Base-by-base conservation (phyloP, 2,329 filamentous ascomycete genomes). In the Thermoascus crustaceus region DNA sequence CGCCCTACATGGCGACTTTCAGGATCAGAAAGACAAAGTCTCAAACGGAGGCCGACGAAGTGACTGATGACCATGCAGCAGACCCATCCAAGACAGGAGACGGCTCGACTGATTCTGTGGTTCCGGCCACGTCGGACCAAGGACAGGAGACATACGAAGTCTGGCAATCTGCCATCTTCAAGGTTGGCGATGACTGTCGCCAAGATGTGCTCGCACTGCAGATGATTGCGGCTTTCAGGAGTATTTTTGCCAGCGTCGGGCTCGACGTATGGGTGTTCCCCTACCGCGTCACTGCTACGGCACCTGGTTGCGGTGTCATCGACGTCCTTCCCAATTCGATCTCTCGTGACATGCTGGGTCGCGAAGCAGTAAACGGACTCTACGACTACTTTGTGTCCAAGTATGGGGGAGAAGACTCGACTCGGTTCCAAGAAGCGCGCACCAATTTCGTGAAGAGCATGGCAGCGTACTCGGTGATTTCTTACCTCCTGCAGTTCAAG, bases 161-260 rank as follows among this genome's bases (percentile, higher is more conserved):
- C n/a, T 96, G 91, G 93, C 91, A 98, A 61, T 94, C 87, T 2
- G 91, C 89, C 38, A 99, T 99, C 54, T 99, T 99, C 78, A 99
- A 99, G 61, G 93, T 99, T 32, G 91, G 91, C 43, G 91, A 99
- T 57, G 91, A 99, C 61, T 96, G 91, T 58, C 82, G 91, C 33
- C 91, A 99, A 64, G 93, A 99, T 52, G 84, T 99, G 34, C 72
- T 99, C 41, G 91, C 91, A 2, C 69, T 99, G 42, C 91, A 98
- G 62, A 93, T 99, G 82, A 95, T 99, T 57, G 82, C 91, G 0
- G 87, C 88, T 1, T 99, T 98, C 71, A 81, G 91, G 16, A 88
- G 88, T 44, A 98, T 99, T 52, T 98, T 96, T 72, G 84, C 94
- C 58, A 82, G 78, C 45, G 85, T 96, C 25, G 93, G 93, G 0